A percentile compares a stretch with the other conserved stretches of the same genome.
phyloP scores from a whole-genome alignment of 805 yeast species.

The Metschnikowia similis region DNA sequence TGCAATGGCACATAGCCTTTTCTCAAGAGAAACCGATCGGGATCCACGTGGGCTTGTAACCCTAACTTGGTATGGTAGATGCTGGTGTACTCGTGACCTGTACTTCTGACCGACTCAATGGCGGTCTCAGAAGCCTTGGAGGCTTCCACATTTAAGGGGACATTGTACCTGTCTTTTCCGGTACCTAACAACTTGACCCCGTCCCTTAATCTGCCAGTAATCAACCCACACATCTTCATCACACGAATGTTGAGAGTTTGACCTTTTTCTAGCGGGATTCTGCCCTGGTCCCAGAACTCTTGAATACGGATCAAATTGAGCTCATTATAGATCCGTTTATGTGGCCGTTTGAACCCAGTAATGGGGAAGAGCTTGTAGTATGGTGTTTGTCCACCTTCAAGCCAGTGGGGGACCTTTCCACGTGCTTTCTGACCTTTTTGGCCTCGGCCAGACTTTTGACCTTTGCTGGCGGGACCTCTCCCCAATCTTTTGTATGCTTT shows the following conservation, averaged over 20 bases:
- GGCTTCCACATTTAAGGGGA: constrained; percentile 75
- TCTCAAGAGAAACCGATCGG: constrained; percentile 61
- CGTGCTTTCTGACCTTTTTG: constrained; percentile 98
- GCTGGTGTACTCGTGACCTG: constrained; percentile 73
- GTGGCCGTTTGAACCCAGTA: constrained; percentile 74
- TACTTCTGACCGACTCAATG: constrained; percentile 62
- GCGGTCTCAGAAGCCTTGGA: constrained; percentile 75
- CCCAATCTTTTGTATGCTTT: constrained; percentile 71
- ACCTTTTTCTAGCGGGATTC: constrained; percentile 53
- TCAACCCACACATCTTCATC: constrained; percentile 70
- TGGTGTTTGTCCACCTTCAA: constrained; percentile 99
- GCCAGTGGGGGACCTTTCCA: constrained; percentile 84
- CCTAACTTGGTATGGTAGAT: constrained; percentile 61
- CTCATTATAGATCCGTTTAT: constrained; percentile 48
- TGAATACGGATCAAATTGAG: constrained; percentile 69
- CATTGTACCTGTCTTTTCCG: constrained; percentile 45
- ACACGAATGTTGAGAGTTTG: constrained; percentile 69
- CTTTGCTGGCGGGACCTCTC: constrained; percentile 91
- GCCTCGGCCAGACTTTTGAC: constrained; percentile 96
- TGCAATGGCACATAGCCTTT: constrained; percentile 79
- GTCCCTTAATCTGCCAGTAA: constrained; percentile 65
- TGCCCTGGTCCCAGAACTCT: constrained; percentile 63
- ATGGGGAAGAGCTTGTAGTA: constrained; percentile 80
- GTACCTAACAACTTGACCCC: constrained; percentile 82
- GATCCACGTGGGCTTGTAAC: constrained; percentile 70